These are phyloP conservation scores for Omphalotus olearius DNA, from an alignment of 1,284 basidiomycete species.

Conservation along the genomic window DNA sequence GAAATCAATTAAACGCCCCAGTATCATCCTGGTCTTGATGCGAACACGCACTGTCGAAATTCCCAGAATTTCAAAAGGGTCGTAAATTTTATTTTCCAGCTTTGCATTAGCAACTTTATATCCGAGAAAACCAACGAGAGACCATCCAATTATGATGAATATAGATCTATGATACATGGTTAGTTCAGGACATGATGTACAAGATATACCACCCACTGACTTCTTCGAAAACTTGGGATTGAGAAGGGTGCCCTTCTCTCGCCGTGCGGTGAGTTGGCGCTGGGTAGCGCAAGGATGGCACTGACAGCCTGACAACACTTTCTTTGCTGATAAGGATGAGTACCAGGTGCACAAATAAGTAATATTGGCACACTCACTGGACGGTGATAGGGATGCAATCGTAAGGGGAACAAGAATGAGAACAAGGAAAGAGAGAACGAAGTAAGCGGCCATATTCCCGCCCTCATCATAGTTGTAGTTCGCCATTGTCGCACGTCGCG, in stretches of 20 bases:
- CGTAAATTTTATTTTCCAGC: constrained; percentile 73
- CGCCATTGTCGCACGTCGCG: constrained; percentile 44
- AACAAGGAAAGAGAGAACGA: constrained; percentile 81
- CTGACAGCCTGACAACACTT: constrained; percentile 47
- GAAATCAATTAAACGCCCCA: too few relatives aligned
- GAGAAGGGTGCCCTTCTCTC: constrained; percentile 41
- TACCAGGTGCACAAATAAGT: neutral
- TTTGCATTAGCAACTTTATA: constrained; percentile 63
- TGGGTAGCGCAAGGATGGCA: constrained; percentile 65
- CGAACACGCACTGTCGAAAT: constrained; percentile 54
- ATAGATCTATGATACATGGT: constrained; percentile 34
- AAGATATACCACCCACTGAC: constrained; percentile 26
- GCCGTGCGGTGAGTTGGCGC: constrained; percentile 41
- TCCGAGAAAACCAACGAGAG: constrained; percentile 62
- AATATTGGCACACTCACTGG: constrained; percentile 1
- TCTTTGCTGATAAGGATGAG: constrained; percentile 21
- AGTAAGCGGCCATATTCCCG: constrained; percentile 87
- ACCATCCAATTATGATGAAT: constrained; percentile 74
- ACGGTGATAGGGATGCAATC: constrained; percentile 33
- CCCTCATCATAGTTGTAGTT: constrained; percentile 86
- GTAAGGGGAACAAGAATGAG: constrained; percentile 78
- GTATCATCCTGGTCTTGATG: too few relatives aligned
- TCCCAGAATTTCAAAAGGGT: constrained; percentile 94
- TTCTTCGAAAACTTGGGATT: constrained; percentile 39
- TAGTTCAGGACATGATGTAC: neutral